Base-by-base conservation (phyloP, 2,329 filamentous ascomycete species). In the Talaromyces sp. region DNA sequence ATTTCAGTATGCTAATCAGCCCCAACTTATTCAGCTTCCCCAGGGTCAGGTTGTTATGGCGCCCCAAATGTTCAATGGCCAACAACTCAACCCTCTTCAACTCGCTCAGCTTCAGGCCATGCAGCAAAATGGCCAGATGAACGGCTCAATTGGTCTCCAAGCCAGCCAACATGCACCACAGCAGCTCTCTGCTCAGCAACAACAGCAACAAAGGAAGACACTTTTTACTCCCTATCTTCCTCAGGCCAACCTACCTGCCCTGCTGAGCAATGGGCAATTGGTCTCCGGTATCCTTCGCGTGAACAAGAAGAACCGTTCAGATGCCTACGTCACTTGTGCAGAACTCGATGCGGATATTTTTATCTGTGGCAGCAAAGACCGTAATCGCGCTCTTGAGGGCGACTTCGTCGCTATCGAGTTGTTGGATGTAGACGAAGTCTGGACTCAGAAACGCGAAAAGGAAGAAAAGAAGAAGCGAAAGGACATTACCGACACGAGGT, bases 401-500 rank as follows among this genome's bases (percentile, higher is more conserved):
- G 95, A 99, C 74, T 84, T 96, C 59, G 95, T 99, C 61, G 95
- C 95, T 32, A 87, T 99, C 58, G 95, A 99, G 78, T 87, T 99
- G 53, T 86, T 99, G 56, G 93, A 99, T 71, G 95, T 99, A 8
- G 95, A 98, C 73, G 95, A 99, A 73, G 95, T 99, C 2, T 99
- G 95, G 95, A 86, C 89, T 26, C 95, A 99, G 81, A 99, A 99
- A 83, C 91, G 92, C 60, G 95, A 99, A 77, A 99, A 99, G 76
- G 95, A 99, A 78, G 95, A 99, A 76, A 99, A 99, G 85, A 99
- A 99, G 86, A 99, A 98, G 82, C 90, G 95, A 75, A 99, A 99
- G 82, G 95, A 99, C 71, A 96, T 97, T 62, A 96, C 92, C 35
- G 95, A 98, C 73, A 93, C 91, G 62, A 88, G 93, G 65, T 86